Evolutionary conservation across 371 early-diverging fungal species (phyloP).

Genomic region (Capillidium heterosporum): DNA sequence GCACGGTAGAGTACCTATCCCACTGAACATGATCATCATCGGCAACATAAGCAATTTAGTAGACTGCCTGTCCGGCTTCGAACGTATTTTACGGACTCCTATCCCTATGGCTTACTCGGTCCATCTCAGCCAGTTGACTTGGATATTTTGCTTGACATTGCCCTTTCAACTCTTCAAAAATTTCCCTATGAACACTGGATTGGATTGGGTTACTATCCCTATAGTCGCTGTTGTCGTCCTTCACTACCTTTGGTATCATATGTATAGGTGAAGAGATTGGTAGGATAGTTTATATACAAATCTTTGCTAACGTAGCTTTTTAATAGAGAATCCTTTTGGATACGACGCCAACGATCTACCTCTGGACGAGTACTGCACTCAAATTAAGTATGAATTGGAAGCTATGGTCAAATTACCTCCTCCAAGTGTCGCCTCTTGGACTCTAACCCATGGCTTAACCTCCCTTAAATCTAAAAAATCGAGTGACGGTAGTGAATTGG

Average conservation of each 20-base stretch:
- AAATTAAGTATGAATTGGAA: no score
- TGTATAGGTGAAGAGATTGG: slow-evolving; percentile 51
- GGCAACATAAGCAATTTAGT: not conserved
- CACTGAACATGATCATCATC: not conserved
- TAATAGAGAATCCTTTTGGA: slow-evolving; percentile 48
- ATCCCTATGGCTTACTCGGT: slow-evolving; percentile 51
- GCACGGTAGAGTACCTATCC: not conserved
- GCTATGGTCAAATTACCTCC: no score
- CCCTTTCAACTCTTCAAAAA: slow-evolving; percentile 21
- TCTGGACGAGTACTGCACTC: slow-evolving; percentile 17
- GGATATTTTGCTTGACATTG: slow-evolving; percentile 27
- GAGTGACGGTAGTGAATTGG: no score
- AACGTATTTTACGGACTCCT: slow-evolving; percentile 45
- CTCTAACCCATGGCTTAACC: no score
- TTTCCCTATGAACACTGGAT: no score
- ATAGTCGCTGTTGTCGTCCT: slow-evolving; percentile 22
- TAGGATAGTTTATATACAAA: slow-evolving; percentile 21
- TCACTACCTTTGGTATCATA: slow-evolving; percentile 52
- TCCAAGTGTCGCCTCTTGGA: no score
- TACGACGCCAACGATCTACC: slow-evolving; percentile 18
- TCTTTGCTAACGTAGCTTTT: slow-evolving; percentile 17
- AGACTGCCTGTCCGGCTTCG: slow-evolving; percentile 27
- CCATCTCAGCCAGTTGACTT: slow-evolving; percentile 23
- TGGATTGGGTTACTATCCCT: no score
- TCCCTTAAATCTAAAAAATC: no score